Percentiles rank a stretch among this genome's conserved stretches.
Evolutionary conservation across 2,329 filamentous ascomycete species (phyloP).

Genomic region (Gremmenia infestans): DNA sequence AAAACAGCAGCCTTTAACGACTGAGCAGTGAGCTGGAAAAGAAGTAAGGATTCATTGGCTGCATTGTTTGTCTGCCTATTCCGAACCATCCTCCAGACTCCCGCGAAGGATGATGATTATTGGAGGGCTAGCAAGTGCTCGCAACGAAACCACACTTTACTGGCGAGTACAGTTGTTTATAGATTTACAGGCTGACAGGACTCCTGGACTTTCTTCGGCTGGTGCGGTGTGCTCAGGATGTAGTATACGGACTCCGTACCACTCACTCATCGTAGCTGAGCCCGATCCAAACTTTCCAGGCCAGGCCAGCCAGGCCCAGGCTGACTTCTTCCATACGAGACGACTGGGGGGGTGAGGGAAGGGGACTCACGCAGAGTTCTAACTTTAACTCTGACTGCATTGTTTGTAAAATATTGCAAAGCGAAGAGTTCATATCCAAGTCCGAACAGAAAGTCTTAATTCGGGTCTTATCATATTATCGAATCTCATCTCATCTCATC

Average conservation of each 20-base stretch:
- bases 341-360: too few relatives aligned
- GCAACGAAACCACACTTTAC: not conserved
- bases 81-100: not conserved
- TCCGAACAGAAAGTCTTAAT: not conserved
- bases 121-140: too few relatives aligned
- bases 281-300: too few relatives aligned
- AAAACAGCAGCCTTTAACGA: not conserved
- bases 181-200: not conserved
- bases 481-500: too few relatives aligned
- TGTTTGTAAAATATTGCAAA: too few relatives aligned
- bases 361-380: not conserved
- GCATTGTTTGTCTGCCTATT: not conserved
- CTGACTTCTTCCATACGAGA: not conserved
- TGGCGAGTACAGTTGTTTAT: not conserved
- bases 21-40: not conserved
- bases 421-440: too few relatives aligned
- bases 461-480: not conserved
- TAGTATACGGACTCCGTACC: too few relatives aligned
- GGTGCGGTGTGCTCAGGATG: too few relatives aligned
- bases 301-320: not conserved
- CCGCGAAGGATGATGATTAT: too few relatives aligned
- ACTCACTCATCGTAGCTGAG: too few relatives aligned
- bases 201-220: not conserved
- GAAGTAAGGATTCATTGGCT: not conserved
- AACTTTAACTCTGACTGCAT: not conserved